phyloP scores from a whole-genome alignment of 371 early-diverging fungal species.

The Mortierella polycephala region DNA sequence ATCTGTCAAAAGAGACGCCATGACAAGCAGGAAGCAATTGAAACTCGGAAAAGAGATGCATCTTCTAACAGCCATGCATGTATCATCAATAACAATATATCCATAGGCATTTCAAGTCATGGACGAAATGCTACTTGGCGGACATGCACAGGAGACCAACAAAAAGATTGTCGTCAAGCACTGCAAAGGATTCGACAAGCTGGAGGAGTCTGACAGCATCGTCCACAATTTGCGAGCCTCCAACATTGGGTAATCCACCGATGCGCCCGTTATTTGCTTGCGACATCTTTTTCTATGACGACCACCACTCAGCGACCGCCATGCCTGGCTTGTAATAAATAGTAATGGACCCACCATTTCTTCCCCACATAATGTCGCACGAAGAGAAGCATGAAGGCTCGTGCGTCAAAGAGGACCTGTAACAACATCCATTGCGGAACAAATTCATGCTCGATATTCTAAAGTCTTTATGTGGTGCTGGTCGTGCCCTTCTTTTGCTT shows the following conservation, averaged over 20 bases:
- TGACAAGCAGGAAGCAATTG: too few relatives aligned
- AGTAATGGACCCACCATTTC: neutral
- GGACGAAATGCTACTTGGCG: conserved; percentile 66
- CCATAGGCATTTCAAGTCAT: conserved; percentile 55
- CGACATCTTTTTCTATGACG: neutral
- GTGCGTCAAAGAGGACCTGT: neutral
- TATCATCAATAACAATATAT: neutral
- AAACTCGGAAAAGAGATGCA: neutral
- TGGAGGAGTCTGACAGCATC: conserved; percentile 53
- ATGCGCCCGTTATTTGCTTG: neutral
- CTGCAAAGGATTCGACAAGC: conserved; percentile 55
- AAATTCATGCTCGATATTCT: neutral
- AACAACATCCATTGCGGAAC: neutral
- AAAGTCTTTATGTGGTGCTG: neutral
- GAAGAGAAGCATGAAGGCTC: neutral
- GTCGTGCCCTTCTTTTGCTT: conserved; percentile 4
- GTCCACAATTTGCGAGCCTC: conserved; percentile 53
- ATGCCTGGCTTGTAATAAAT: neutral
- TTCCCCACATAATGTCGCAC: neutral
- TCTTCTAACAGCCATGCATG: neutral
- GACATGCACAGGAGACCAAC: conserved; percentile 54
- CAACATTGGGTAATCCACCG: conserved; percentile 39
- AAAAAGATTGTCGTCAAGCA: conserved; percentile 52
- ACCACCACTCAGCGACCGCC: neutral
- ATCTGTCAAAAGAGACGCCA: neutral